phyloP scores from a whole-genome alignment of 208 protist species.

The Leishmania major region DNA sequence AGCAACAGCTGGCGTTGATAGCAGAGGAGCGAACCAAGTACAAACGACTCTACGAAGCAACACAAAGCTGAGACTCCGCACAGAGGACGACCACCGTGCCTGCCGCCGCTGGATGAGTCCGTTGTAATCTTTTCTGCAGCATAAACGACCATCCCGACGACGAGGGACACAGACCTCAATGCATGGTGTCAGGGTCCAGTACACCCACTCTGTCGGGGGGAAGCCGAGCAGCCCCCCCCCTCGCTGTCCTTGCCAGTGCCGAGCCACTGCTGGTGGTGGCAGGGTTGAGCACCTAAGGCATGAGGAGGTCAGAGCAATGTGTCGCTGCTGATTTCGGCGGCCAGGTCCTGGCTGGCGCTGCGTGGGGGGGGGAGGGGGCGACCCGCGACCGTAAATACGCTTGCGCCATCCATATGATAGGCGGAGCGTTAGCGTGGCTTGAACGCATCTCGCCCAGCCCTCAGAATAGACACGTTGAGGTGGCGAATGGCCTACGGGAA shows the following conservation, averaged over 20 bases:
- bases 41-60: conserved; percentile 17
- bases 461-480: neutral
- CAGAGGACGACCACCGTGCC: neutral
- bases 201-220: neutral
- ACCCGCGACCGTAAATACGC: neutral
- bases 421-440: neutral
- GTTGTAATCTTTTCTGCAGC: conserved; percentile 1
- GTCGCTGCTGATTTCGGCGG: neutral
- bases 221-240: neutral
- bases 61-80: neutral
- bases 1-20: conserved; percentile 61
- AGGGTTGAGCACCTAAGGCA: neutral
- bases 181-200: neutral
- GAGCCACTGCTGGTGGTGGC: neutral
- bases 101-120: neutral
- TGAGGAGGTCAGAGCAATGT: neutral
- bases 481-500: neutral
- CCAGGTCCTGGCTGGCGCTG: neutral
- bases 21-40: conserved; percentile 42
- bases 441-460: neutral
- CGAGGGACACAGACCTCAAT: neutral
- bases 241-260: neutral
- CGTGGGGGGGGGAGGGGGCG: neutral
- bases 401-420: neutral
- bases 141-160: neutral